These are phyloP conservation scores for Arbutus unedo DNA, from an alignment of 148 eudicot genomes.

Conservation along the genomic window DNA sequence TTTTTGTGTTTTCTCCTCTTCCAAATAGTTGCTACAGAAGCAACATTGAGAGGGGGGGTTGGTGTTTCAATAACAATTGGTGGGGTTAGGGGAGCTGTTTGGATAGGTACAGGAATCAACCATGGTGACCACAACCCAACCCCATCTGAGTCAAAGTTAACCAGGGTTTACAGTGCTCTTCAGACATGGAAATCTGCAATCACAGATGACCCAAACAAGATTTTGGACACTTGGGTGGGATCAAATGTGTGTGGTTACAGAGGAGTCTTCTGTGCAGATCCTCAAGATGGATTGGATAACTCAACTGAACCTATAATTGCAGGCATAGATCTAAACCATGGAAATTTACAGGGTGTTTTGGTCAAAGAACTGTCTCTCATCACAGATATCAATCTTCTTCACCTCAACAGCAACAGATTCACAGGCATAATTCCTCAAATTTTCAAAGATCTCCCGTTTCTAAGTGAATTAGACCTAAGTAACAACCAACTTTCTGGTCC, in stretches of 20 bases:
- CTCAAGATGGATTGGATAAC: neutral
- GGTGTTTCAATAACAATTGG: slow-evolving; percentile 38
- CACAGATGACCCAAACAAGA: slow-evolving; percentile 60
- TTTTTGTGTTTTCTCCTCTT: slow-evolving; percentile 29
- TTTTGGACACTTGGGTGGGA: slow-evolving; percentile 61
- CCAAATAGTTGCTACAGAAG: slow-evolving; percentile 22
- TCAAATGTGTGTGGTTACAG: slow-evolving; percentile 73
- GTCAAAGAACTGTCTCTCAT: slow-evolving; percentile 54
- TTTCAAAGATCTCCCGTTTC: slow-evolving; percentile 39
- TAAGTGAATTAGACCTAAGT: slow-evolving; percentile 85
- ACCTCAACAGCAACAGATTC: slow-evolving; percentile 76
- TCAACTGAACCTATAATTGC: slow-evolving; percentile 32
- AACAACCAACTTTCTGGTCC: slow-evolving; percentile 72
- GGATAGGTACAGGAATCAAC: slow-evolving; percentile 50
- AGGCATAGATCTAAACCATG: slow-evolving; percentile 82
- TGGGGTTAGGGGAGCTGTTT: slow-evolving; percentile 44
- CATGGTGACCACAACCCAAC: slow-evolving; percentile 11
- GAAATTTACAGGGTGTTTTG: slow-evolving; percentile 51
- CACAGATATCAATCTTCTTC: slow-evolving; percentile 54
- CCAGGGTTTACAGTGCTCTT: slow-evolving; percentile 59
- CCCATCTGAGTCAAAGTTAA: slow-evolving; percentile 21
- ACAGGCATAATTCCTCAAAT: slow-evolving; percentile 55
- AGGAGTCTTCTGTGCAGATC: slow-evolving; percentile 61
- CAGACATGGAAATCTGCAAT: slow-evolving; percentile 83
- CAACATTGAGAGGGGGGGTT: slow-evolving; percentile 35